These are phyloP conservation scores for Cystobasidium tubakii DNA, from an alignment of 768 basidiomycete species.

Conservation along the genomic window DNA sequence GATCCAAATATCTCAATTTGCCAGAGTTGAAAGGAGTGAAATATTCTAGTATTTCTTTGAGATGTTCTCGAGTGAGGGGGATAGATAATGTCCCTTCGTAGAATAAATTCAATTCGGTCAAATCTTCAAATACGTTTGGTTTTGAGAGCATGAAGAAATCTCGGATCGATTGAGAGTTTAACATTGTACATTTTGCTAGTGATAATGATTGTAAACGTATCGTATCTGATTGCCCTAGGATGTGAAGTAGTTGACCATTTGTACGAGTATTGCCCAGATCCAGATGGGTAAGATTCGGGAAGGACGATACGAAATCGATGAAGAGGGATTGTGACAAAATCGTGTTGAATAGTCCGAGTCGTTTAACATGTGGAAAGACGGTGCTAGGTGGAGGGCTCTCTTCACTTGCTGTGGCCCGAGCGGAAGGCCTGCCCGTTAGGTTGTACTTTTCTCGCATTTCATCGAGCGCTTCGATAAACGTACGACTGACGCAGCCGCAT, in stretches of 20 bases:
- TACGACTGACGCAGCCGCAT: conserved; percentile 86
- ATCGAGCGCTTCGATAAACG: conserved; percentile 76
- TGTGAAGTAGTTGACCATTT: conserved; percentile 65
- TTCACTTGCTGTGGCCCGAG: conserved; percentile 48
- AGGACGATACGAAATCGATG: conserved; percentile 68
- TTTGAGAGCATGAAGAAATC: conserved; percentile 47
- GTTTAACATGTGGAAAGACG: conserved; percentile 54
- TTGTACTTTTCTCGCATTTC: conserved; percentile 69
- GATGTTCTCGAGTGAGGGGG: conserved; percentile 62
- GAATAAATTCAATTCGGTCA: conserved; percentile 78
- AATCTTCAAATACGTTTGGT: conserved; percentile 39
- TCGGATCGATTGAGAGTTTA: conserved; percentile 72
- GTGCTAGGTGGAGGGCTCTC: conserved; percentile 41
- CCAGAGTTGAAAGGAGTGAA: conserved; percentile 77
- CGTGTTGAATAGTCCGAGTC: conserved; percentile 74
- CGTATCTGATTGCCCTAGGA: conserved; percentile 58
- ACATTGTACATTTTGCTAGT: conserved; percentile 74
- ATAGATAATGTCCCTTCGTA: conserved; percentile 78
- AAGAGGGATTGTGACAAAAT: conserved; percentile 66
- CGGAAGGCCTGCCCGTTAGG: conserved; percentile 21
- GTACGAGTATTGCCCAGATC: conserved; percentile 85
- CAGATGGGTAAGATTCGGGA: conserved; percentile 79
- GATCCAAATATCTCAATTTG: conserved; percentile 74
- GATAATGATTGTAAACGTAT: conserved; percentile 71
- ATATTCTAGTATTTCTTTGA: conserved; percentile 60